phyloP scores from a whole-genome alignment of 441 rosid genomes.

The Bruguiera hainesii region DNA sequence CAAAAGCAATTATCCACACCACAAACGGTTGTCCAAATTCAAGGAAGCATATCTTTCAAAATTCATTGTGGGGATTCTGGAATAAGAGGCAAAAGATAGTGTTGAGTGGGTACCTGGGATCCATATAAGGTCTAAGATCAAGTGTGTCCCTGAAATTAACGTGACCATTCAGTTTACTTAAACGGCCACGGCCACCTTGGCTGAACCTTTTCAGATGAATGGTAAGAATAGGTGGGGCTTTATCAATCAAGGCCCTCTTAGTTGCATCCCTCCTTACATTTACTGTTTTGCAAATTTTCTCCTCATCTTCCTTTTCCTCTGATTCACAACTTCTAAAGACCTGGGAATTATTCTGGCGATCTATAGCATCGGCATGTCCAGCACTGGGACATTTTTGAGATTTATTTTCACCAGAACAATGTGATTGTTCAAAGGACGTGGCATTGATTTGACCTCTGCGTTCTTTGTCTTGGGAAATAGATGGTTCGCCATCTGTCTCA shows the following conservation, averaged over 20 bases:
- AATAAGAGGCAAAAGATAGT: constrained; percentile 1
- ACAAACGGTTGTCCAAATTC: too few relatives aligned
- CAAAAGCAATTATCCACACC: too few relatives aligned
- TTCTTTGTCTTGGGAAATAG: constrained; percentile 21
- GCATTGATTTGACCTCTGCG: constrained; percentile 19
- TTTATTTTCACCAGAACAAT: constrained; percentile 19
- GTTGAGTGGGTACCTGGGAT: constrained; percentile 54
- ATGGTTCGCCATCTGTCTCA: constrained; percentile 18
- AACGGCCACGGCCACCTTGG: constrained; percentile 87
- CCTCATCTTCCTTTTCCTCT: constrained; percentile 42
- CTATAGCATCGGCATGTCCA: constrained; percentile 21
- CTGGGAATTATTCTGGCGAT: constrained; percentile 28
- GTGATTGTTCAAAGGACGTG: constrained; percentile 25
- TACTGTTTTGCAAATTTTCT: constrained; percentile 33
- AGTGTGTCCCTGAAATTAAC: constrained; percentile 65
- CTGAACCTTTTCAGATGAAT: constrained; percentile 89
- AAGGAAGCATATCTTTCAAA: background rate
- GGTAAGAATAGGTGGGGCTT: constrained; percentile 75
- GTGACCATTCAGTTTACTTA: constrained; percentile 87
- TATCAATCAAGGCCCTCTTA: constrained; percentile 68
- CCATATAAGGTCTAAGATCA: constrained; percentile 73
- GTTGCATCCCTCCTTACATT: constrained; percentile 88
- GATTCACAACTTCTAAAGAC: constrained; percentile 36
- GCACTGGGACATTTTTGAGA: constrained; percentile 32
- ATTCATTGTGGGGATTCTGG: background rate